Percentiles rank a stretch among this genome's conserved stretches.
phyloP scores from a whole-genome alignment of 495 filamentous ascomycete species.

The Aeminium ludgeri region DNA sequence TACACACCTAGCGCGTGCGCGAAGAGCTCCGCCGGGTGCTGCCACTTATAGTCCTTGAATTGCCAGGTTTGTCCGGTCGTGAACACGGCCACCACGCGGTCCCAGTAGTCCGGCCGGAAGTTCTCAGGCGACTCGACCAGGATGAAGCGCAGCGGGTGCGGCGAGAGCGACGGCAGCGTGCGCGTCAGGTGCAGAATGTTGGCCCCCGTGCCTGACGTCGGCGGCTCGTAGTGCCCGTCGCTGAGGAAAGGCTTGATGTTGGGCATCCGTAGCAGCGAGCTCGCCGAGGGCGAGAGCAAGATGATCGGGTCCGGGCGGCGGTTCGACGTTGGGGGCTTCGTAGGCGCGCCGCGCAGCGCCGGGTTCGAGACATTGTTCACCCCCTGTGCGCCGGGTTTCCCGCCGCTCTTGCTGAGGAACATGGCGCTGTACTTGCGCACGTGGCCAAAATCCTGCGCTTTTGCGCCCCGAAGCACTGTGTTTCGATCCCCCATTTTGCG shows the following conservation, averaged over 20 bases:
- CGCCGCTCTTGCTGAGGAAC: slow-evolving; percentile 41
- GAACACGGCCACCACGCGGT: slow-evolving; percentile 88
- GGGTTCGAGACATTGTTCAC: slow-evolving; percentile 19
- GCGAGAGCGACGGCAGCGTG: slow-evolving; percentile 55
- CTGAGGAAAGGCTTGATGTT: slow-evolving; percentile 96
- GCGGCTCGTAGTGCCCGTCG: slow-evolving; percentile 61
- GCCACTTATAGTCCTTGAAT: slow-evolving; percentile 97
- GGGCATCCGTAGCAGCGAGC: slow-evolving; percentile 87
- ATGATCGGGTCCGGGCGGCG: slow-evolving; percentile 84
- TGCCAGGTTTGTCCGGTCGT: slow-evolving; percentile 98
- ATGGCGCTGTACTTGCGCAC: slow-evolving; percentile 56
- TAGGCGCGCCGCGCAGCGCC: slow-evolving; percentile 6
- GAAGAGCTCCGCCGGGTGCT: slow-evolving; percentile 75
- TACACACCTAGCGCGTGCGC: slow-evolving; percentile 71
- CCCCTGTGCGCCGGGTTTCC: too few relatives aligned
- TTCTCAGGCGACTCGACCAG: slow-evolving; percentile 81
- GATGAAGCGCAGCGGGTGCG: slow-evolving; percentile 73
- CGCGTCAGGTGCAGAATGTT: slow-evolving; percentile 76
- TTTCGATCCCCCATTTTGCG: slow-evolving; percentile 85
- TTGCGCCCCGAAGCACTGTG: slow-evolving; percentile 69
- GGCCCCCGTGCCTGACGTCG: slow-evolving; percentile 41
- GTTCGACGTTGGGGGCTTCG: slow-evolving; percentile 19
- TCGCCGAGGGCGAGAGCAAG: slow-evolving; percentile 93
- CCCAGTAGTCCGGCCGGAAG: slow-evolving; percentile 98
- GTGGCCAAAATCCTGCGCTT: slow-evolving; percentile 80